Evolutionary conservation across 2,329 filamentous ascomycete species (phyloP), one percentile per base, ranked within the genome.

Genomic region (Colletotrichum incanum): DNA sequence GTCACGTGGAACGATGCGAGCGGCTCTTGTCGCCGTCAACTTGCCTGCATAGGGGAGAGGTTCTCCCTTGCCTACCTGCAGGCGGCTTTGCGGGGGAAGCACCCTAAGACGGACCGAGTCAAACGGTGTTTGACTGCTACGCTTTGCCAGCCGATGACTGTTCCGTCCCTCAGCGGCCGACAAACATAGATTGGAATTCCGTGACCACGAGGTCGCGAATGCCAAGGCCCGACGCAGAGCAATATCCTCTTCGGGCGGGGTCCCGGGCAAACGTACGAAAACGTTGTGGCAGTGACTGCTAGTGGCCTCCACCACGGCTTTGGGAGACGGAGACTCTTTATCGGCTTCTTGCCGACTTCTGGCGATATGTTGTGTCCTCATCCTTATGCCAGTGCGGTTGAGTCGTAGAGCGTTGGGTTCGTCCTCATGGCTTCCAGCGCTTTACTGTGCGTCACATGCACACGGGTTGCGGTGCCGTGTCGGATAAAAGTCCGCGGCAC

Each of bases 201-300:
- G 28, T 60, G 23, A 18, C 26, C 23, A 26, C 26, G 37, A 58
- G 37, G 11, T 14, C 23, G 23, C 34, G 31, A 37, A 39, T 39
- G 34, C 34, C 31, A 39, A 56, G 54, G 20, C 37, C 55, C 37
- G 55, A 23, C 12, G 39, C 37, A 39, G 14, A n/a, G 16, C 39
- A 34, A 31, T 26, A 59, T 11, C 39, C 37, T 59, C 23, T 7
- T 28, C 39, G 16, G 23, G 41, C 39, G 47, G 55, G 55, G 62
- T 4, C 6, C 28, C 28, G 4, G 28, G 66, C 28, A 37, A 18
- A 20, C 16, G 34, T 55, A 63, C 58, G 39, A 50, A 56, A 18
- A 28, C 41, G 61, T 61, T 56, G 64, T 71, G 68, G 56, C 64
- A 67, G 58, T 67, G 68, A 67, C 26, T 23, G 23, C n/a, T 58